Evolutionary conservation across 2,329 filamentous ascomycete species (phyloP).

Genomic region (Exophiala sideris): DNA sequence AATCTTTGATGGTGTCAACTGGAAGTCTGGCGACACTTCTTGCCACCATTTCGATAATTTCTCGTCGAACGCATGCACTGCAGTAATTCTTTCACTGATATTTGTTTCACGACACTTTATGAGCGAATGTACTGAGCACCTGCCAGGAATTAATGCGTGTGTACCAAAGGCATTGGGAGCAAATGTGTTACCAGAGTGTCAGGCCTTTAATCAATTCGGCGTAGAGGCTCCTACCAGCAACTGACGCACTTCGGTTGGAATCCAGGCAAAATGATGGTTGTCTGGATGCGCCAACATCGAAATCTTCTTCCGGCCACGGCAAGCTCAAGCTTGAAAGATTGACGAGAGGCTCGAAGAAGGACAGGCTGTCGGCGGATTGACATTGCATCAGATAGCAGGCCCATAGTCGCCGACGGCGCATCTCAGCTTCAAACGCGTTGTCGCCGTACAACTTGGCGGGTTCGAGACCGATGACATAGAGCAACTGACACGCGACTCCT

Average conservation of each 20-base stretch:
- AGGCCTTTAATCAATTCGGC: constrained; percentile 9
- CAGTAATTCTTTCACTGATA: background rate
- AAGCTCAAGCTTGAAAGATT: constrained; percentile 3
- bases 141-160: background rate
- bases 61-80: background rate
- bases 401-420: constrained; percentile 12
- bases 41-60: background rate
- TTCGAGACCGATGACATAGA: constrained; percentile 3
- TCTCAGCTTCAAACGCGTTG: constrained; percentile 2
- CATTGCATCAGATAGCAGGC: constrained; percentile 16
- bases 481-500: constrained; percentile 5
- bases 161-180: too few relatives aligned
- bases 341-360: constrained; percentile 6
- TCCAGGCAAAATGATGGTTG: background rate
- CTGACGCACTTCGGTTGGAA: background rate
- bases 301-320: constrained; percentile 9
- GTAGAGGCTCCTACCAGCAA: background rate
- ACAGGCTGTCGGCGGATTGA: background rate
- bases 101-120: background rate
- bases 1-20: background rate
- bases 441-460: background rate
- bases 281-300: constrained; percentile 2
- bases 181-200: constrained; percentile 9
- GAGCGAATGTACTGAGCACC: constrained; percentile 1
- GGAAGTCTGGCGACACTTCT: background rate